A percentile compares a stretch with the other conserved stretches of the same genome.
These are phyloP conservation scores for Turritis glabra DNA, from an alignment of 345 rosid genomes.

Conservation along the genomic window DNA sequence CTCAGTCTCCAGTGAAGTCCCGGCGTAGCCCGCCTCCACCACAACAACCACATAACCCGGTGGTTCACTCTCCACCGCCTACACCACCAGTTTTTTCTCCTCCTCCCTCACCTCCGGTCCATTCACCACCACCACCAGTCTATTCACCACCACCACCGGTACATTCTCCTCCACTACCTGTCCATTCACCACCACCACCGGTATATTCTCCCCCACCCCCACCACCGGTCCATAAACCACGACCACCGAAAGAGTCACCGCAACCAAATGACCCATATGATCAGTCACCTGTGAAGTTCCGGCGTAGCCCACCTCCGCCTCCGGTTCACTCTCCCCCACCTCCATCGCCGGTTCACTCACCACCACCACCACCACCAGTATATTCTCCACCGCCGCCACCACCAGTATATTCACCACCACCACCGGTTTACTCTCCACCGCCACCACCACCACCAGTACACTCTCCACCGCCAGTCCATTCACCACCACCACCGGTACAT, in stretches of 20 bases:
- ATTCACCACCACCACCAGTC: conserved; percentile 12
- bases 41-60: conserved; percentile 31
- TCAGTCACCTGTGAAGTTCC: conserved; percentile 34
- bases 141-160: neutral
- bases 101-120: neutral
- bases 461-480: neutral
- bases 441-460: neutral
- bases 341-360: conserved; percentile 9
- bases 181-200: conserved; percentile 25
- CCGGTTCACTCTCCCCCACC: conserved; percentile 3
- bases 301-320: conserved; percentile 43
- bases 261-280: conserved; percentile 38
- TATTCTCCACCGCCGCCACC: neutral
- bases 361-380: conserved; percentile 23
- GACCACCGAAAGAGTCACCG: conserved; percentile 33
- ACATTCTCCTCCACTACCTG: neutral
- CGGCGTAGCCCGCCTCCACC: conserved; percentile 44
- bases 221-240: neutral
- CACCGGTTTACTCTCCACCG: neutral
- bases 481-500: conserved; percentile 18
- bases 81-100: neutral
- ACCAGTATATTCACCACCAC: neutral
- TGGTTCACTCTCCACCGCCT: conserved; percentile 24
- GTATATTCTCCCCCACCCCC: neutral
- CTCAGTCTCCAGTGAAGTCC: conserved; percentile 36